These are phyloP conservation scores for Hypomontagnella monticulosa DNA, from an alignment of 495 filamentous ascomycete species.

Conservation along the genomic window DNA sequence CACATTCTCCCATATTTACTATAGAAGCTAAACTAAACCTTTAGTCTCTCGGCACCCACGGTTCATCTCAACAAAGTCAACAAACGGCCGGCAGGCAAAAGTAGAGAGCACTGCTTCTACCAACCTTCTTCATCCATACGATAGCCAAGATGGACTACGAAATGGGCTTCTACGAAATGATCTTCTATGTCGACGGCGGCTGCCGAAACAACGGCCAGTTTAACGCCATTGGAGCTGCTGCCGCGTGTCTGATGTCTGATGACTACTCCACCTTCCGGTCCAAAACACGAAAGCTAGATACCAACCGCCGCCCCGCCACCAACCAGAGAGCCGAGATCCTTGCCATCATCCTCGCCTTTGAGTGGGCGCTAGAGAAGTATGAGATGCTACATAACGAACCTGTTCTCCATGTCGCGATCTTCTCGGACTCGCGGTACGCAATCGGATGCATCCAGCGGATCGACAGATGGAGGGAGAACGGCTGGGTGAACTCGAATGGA, in stretches of 20 bases:
- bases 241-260: slow-evolving; percentile 39
- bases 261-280: background rate
- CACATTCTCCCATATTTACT: no score
- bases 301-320: slow-evolving; percentile 40
- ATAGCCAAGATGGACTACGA: slow-evolving; percentile 48
- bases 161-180: slow-evolving; percentile 53
- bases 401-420: slow-evolving; percentile 31
- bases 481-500: slow-evolving; percentile 42
- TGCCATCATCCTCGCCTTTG: slow-evolving; percentile 52
- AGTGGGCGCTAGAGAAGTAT: slow-evolving; percentile 46
- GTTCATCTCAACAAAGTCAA: no score
- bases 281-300: background rate
- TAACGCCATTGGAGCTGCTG: slow-evolving; percentile 49
- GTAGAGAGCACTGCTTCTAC: no score
- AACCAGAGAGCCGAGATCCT: slow-evolving; percentile 54
- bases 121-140: background rate
- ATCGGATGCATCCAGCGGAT: slow-evolving; percentile 46
- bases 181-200: slow-evolving; percentile 52
- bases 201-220: slow-evolving; percentile 50
- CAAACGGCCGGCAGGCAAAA: no score
- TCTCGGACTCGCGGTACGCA: slow-evolving; percentile 49
- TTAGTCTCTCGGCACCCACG: no score
- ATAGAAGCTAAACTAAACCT: no score
- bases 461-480: slow-evolving; percentile 43
- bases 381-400: slow-evolving; percentile 22